Conservation (phyloP, 371 early-diverging fungal genomes). For the Dichotomocladium elegans region DNA sequence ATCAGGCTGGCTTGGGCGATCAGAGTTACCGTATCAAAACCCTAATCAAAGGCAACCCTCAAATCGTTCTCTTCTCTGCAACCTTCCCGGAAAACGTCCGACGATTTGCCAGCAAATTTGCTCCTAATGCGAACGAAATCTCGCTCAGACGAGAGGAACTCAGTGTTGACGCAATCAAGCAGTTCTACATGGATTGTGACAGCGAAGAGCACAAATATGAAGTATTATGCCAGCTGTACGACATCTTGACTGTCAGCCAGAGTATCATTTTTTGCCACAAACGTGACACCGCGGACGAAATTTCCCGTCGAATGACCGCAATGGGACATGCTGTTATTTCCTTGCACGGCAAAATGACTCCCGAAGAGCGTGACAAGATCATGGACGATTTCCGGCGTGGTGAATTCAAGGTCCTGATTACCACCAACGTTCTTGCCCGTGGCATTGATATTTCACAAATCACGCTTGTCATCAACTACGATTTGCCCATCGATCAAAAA, state of each 20-base stretch:
- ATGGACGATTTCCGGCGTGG: conserved; percentile 94
- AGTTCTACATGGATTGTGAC: conserved; percentile 94
- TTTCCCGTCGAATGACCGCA: conserved; percentile 70
- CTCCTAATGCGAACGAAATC: conserved; percentile 85
- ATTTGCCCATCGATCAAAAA: conserved; percentile 74
- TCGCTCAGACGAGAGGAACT: conserved; percentile 85
- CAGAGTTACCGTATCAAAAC: conserved; percentile 80
- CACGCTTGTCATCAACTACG: conserved; percentile 97
- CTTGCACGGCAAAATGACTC: conserved; percentile 86
- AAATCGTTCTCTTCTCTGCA: conserved; percentile 94
- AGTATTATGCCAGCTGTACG: conserved; percentile 83
- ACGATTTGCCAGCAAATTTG: conserved; percentile 72
- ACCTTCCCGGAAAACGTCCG: conserved; percentile 89
- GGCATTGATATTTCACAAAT: conserved; percentile 98
- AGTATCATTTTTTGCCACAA: conserved; percentile 93
- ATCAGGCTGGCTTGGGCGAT: conserved; percentile 83
- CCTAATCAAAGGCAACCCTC: conserved; percentile 63
- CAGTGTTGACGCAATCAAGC: conserved; percentile 93
- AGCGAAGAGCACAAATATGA: conserved; percentile 77
- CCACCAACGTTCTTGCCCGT: conserved; percentile 95
- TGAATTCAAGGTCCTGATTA: conserved; percentile 89
- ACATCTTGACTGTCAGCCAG: conserved; percentile 91
- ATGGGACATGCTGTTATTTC: conserved; percentile 84
- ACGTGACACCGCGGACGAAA: conserved; percentile 82
- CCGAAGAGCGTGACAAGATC: conserved; percentile 85